Percentiles rank a stretch among this genome's conserved stretches.
phyloP scores from a whole-genome alignment of 192 early-diverging fungal species.

The Kappamyces sp. region DNA sequence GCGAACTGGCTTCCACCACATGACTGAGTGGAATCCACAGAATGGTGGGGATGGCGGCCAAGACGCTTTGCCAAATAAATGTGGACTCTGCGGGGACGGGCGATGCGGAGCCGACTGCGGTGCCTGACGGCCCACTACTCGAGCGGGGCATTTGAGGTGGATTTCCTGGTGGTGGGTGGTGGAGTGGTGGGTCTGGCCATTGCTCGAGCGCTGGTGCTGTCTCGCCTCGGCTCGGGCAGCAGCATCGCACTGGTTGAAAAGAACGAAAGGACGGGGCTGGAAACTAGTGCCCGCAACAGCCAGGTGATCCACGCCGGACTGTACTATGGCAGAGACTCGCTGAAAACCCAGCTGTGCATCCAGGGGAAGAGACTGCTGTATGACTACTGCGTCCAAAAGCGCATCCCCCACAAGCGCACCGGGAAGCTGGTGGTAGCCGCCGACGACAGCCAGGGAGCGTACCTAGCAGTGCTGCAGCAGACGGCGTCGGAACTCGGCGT shows the following conservation, averaged over 20 bases:
- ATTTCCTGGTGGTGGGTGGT: slow-evolving; percentile 56
- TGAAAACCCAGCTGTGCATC: slow-evolving; percentile 73
- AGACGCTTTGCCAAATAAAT: no score
- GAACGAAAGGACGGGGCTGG: slow-evolving; percentile 54
- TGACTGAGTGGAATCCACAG: no score
- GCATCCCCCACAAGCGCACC: slow-evolving; percentile 45
- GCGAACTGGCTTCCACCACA: no score
- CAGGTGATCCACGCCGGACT: slow-evolving; percentile 87
- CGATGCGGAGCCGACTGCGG: no score
- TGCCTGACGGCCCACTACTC: no score
- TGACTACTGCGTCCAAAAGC: slow-evolving; percentile 43
- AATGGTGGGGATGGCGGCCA: no score
- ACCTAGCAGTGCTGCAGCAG: slow-evolving; percentile 42
- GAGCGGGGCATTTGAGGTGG: not conserved
- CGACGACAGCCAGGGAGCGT: slow-evolving; percentile 38
- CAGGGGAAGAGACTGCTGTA: slow-evolving; percentile 68
- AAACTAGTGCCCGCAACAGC: slow-evolving; percentile 79
- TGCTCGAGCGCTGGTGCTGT: slow-evolving; percentile 22
- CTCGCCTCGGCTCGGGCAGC: slow-evolving; percentile 45
- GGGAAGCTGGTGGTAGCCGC: slow-evolving; percentile 81
- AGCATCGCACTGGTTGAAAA: slow-evolving; percentile 62
- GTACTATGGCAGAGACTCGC: slow-evolving; percentile 67
- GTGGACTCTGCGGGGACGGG: no score
- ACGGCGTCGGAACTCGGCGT: slow-evolving; percentile 53
- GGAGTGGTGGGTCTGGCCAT: slow-evolving; percentile 78